Evolutionary conservation across 306 rosid species (phyloP).

Genomic region (Fragaria nilgerrensis): DNA sequence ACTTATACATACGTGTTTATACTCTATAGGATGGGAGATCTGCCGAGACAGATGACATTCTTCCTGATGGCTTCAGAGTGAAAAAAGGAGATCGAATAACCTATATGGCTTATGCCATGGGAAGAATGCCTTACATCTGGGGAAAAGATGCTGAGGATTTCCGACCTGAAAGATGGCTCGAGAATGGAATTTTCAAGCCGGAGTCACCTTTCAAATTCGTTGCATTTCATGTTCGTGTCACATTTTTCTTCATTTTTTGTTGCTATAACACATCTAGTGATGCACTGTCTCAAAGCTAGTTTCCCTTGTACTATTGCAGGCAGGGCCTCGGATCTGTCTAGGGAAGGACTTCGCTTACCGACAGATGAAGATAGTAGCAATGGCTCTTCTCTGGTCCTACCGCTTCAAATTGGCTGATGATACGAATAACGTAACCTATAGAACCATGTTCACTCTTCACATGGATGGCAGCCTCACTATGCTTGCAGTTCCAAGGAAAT

Average conservation of each 20-base stretch:
- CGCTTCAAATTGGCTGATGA: conserved; percentile 52
- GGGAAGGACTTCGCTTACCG: conserved; percentile 79
- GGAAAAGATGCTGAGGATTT: conserved; percentile 67
- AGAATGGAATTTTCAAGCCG: conserved; percentile 48
- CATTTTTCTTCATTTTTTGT: not conserved
- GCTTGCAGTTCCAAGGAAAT: conserved; percentile 45
- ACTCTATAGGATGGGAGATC: conserved; percentile 57
- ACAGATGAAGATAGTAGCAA: conserved; percentile 73
- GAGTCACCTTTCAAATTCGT: conserved; percentile 76
- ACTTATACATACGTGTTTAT: not conserved
- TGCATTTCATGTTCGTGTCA: conserved; percentile 59
- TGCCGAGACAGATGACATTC: conserved; percentile 48
- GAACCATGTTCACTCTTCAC: conserved; percentile 79
- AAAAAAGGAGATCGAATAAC: conserved; percentile 60
- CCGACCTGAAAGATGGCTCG: conserved; percentile 71
- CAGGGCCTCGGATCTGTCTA: conserved; percentile 65
- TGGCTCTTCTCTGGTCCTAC: conserved; percentile 57
- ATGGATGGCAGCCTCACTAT: conserved; percentile 64
- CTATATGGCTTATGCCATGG: conserved; percentile 69
- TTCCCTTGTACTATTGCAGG: conserved; percentile 40
- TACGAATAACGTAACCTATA: conserved; percentile 41
- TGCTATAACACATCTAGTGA: not conserved
- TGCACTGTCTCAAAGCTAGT: not conserved
- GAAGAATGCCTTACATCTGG: conserved; percentile 74
- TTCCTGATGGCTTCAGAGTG: conserved; percentile 65